phyloP scores from a whole-genome alignment of 2,329 filamentous ascomycete genomes.

The Arthrobotrys musiformis region DNA sequence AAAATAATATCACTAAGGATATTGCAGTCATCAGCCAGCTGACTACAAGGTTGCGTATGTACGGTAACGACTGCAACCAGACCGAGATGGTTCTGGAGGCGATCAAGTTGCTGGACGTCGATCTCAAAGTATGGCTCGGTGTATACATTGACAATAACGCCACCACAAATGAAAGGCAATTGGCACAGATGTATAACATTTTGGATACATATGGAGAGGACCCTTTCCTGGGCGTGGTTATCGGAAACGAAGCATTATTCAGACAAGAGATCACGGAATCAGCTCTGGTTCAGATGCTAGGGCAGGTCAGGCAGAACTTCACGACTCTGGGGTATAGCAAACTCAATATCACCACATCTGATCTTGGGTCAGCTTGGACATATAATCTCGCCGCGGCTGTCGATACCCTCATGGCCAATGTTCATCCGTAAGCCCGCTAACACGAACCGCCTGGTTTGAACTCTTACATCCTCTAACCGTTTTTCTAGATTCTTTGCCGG shows the following conservation, averaged over 20 bases:
- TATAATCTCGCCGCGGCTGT: constrained; percentile 74
- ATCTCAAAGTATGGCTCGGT: constrained; percentile 91
- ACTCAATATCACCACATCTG: constrained; percentile 86
- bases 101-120: constrained; percentile 77
- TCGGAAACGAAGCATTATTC: constrained; percentile 74
- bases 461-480: not conserved
- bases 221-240: constrained; percentile 82
- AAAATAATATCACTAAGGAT: constrained; percentile 94
- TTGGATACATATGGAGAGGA: constrained; percentile 74
- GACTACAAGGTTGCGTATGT: constrained; percentile 86
- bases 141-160: constrained; percentile 89
- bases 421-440: constrained; percentile 72
- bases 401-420: constrained; percentile 90
- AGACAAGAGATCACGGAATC: constrained; percentile 76
- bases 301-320: constrained; percentile 77
- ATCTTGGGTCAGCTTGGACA: constrained; percentile 90
- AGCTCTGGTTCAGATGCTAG: constrained; percentile 73
- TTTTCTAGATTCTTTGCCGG: constrained; percentile 79
- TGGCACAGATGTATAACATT: constrained; percentile 84
- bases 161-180: constrained; percentile 84
- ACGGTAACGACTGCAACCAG: constrained; percentile 97
- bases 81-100: constrained; percentile 91
- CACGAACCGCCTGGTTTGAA: too few relatives aligned
- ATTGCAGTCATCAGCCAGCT: constrained; percentile 89
- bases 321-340: constrained; percentile 71